Conservation (phyloP, 495 filamentous ascomycete species). For the Pyronema omphalodes region DNA sequence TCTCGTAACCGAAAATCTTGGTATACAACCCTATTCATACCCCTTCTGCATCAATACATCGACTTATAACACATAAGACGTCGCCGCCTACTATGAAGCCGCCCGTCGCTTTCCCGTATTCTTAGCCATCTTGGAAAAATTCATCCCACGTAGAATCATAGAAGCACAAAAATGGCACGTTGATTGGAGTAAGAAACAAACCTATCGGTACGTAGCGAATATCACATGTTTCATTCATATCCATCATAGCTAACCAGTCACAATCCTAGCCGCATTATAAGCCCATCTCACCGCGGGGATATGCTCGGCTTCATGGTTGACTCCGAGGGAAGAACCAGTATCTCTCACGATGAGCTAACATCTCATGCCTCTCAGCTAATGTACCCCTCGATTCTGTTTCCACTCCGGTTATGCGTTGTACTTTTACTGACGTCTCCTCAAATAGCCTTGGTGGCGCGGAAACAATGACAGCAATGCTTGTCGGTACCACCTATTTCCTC, state of each 20-base stretch:
- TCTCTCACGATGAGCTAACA: slow-evolving; percentile 26
- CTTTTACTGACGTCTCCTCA: no score
- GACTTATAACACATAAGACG: not conserved
- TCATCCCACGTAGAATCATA: no score
- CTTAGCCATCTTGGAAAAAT: not conserved
- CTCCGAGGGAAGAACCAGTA: not conserved
- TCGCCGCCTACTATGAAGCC: not conserved
- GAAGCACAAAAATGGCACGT: no score
- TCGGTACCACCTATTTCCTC: slow-evolving; percentile 31
- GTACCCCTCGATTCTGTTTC: not conserved
- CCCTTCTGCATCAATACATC: no score
- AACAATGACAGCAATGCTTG: slow-evolving; percentile 34
- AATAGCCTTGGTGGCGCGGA: slow-evolving; percentile 33
- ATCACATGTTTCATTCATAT: not conserved
- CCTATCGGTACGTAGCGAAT: not conserved
- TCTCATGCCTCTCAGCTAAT: slow-evolving; percentile 17
- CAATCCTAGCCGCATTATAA: slow-evolving; percentile 5
- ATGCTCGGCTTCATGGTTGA: slow-evolving; percentile 4
- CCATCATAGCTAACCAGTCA: not conserved
- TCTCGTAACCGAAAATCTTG: slow-evolving; percentile 4
- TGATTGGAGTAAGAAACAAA: slow-evolving; percentile 1
- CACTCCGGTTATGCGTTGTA: no score
- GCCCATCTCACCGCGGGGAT: slow-evolving; percentile 17
- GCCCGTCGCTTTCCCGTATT: not conserved
- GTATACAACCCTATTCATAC: not conserved